Percentiles rank a stretch among this genome's conserved stretches.
Conservation (phyloP, 495 filamentous ascomycete species). For the Physcia stellaris region DNA sequence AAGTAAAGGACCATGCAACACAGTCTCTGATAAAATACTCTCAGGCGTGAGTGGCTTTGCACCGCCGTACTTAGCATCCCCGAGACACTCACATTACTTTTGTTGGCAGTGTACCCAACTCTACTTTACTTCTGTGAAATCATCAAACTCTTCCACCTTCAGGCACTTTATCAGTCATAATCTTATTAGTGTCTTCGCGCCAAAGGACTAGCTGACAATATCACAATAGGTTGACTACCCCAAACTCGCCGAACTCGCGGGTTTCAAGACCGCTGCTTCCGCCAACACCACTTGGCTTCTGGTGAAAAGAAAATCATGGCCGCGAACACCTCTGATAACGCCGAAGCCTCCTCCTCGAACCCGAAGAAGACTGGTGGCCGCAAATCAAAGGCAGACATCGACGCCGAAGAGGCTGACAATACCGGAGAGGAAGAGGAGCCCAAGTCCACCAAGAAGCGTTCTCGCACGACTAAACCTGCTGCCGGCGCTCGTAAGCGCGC, state of each 20-base stretch:
- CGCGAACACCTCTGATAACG: not conserved
- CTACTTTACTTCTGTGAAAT: not conserved
- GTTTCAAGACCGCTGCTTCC: constrained; percentile 23
- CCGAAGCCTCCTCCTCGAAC: not conserved
- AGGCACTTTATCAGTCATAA: not conserved
- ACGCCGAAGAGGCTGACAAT: not conserved
- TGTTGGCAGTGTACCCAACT: not conserved
- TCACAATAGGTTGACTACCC: constrained; percentile 31
- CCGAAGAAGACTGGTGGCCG: not conserved
- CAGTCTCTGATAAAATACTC: too few species aligned
- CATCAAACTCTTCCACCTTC: not conserved
- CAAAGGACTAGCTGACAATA: not conserved
- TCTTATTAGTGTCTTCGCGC: too few species aligned
- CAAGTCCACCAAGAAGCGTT: constrained; percentile 1
- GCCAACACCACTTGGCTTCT: constrained; percentile 18
- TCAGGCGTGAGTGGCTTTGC: too few species aligned
- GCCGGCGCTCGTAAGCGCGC: not conserved
- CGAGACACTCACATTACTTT: not conserved
- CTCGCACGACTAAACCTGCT: not conserved
- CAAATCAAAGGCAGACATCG: not conserved
- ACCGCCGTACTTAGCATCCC: too few species aligned
- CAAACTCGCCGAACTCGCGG: constrained; percentile 21
- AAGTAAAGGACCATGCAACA: too few species aligned
- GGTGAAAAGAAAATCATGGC: constrained; percentile 17
- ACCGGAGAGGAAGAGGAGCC: not conserved